Percentiles rank a stretch among this genome's conserved stretches.
phyloP scores from a whole-genome alignment of 176 grass and related monocot species.

The Musa schizocarpa region DNA sequence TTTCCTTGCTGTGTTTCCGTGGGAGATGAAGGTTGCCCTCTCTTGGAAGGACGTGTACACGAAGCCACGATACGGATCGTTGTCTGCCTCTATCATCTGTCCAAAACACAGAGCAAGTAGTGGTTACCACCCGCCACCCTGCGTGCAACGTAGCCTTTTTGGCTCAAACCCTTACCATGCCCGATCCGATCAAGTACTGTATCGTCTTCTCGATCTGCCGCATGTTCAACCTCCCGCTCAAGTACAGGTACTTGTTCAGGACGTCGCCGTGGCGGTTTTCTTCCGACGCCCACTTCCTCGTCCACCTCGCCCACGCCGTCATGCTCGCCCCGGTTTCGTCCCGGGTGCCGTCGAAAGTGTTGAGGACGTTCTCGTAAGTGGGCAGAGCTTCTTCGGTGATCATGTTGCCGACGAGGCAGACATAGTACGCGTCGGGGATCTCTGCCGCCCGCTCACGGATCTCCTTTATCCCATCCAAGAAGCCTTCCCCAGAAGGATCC shows the following conservation, averaged over 20 bases:
- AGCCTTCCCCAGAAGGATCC: conserved; percentile 23
- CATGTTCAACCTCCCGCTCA: conserved; percentile 17
- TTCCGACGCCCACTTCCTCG: conserved; percentile 14
- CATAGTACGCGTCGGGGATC: conserved; percentile 39
- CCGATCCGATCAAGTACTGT: conserved; percentile 32
- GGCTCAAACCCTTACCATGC: conserved; percentile 19
- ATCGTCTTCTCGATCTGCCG: conserved; percentile 33
- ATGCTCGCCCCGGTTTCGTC: conserved; percentile 15
- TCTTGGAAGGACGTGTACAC: conserved; percentile 42
- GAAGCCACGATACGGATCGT: conserved; percentile 32
- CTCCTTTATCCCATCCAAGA: conserved; percentile 27
- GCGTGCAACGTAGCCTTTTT: too few relatives aligned
- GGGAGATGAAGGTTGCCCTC: conserved; percentile 35
- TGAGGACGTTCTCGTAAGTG: conserved; percentile 31
- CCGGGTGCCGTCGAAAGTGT: conserved; percentile 22
- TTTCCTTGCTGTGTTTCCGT: conserved; percentile 31
- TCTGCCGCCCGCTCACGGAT: conserved; percentile 16
- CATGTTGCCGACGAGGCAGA: conserved; percentile 44
- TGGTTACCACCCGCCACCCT: too few relatives aligned
- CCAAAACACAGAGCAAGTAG: neutral
- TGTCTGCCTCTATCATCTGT: neutral
- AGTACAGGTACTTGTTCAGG: conserved; percentile 12
- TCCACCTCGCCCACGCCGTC: conserved; percentile 32
- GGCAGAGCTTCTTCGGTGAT: conserved; percentile 39
- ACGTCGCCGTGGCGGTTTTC: conserved; percentile 24